These are phyloP conservation scores for Vanrija pseudolonga DNA, from an alignment of 1,284 basidiomycete species.

Conservation along the genomic window DNA sequence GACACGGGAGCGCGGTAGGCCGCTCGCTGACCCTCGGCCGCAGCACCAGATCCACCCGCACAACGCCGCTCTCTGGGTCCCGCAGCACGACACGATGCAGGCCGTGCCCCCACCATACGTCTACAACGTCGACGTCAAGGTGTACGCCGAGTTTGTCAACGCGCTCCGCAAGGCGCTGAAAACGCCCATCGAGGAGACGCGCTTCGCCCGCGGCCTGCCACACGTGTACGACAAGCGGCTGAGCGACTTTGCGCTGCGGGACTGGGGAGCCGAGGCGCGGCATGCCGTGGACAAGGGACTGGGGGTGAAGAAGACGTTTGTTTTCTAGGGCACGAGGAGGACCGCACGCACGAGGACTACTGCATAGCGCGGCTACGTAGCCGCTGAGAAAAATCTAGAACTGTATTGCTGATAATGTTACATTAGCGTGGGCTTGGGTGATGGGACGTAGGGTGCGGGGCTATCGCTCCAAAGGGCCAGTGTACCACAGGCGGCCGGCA, in stretches of 20 bases:
- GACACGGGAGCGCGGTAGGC: no score
- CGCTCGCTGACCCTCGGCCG: neutral
- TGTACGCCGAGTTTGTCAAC: neutral
- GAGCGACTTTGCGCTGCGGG: constrained; percentile 14
- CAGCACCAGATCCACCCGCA: neutral
- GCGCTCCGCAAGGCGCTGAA: neutral
- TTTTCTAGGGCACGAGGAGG: no score
- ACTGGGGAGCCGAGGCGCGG: constrained; percentile 19
- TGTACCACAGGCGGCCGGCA: no score
- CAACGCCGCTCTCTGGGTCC: neutral
- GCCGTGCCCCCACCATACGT: neutral
- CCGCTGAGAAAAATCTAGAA: no score
- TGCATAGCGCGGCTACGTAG: no score
- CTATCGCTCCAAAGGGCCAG: no score
- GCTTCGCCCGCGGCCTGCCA: constrained; percentile 1
- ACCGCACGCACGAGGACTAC: no score
- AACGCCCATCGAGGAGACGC: neutral
- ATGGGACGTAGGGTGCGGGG: no score
- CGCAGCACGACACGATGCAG: neutral
- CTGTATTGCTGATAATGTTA: no score
- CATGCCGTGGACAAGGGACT: no score
- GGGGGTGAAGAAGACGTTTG: no score
- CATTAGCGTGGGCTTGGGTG: no score
- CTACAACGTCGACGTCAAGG: neutral
- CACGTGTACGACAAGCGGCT: constrained; percentile 18